These are phyloP conservation scores for Pseudocercospora fuligena DNA, from an alignment of 2,329 filamentous ascomycete genomes.

Conservation along the genomic window DNA sequence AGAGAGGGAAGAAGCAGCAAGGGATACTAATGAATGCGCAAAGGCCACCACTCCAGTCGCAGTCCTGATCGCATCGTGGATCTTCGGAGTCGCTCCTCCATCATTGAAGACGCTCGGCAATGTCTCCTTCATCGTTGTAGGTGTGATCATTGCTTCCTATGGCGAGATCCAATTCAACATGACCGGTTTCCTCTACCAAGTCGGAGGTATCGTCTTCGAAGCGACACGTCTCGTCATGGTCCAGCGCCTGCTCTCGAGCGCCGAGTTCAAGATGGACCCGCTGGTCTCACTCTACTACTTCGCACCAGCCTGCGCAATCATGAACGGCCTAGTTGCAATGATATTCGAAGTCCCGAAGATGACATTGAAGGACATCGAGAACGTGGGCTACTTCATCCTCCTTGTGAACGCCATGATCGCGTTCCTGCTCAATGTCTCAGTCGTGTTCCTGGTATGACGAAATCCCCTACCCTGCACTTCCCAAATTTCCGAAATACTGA, in stretches of 20 bases:
- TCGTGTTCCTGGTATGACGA: constrained; percentile 77
- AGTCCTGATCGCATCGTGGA: constrained; percentile 87
- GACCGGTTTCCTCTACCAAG: constrained; percentile 78
- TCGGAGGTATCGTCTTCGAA: constrained; percentile 79
- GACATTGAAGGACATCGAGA: constrained; percentile 70
- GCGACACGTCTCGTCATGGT: constrained; percentile 84
- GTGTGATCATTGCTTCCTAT: constrained; percentile 91
- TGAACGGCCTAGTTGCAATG: constrained; percentile 77
- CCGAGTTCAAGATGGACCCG: constrained; percentile 91
- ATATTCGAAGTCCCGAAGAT: constrained; percentile 75
- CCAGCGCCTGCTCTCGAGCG: constrained; percentile 77
- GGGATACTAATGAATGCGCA: constrained; percentile 12
- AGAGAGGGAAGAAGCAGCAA: not conserved
- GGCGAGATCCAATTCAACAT: constrained; percentile 94
- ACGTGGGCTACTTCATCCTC: constrained; percentile 74
- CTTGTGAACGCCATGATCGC: constrained; percentile 77
- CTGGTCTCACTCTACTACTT: constrained; percentile 90
- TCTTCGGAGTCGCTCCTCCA: constrained; percentile 79
- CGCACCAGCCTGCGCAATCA: constrained; percentile 78
- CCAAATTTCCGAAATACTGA: constrained; percentile 1
- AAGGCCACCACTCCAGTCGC: constrained; percentile 94
- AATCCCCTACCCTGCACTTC: not conserved
- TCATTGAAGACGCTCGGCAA: constrained; percentile 89
- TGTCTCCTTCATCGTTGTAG: constrained; percentile 90
- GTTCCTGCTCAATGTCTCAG: constrained; percentile 82